These are phyloP conservation scores for Ruellia speciosa DNA, from an alignment of 305 asterid species.

Conservation along the genomic window DNA sequence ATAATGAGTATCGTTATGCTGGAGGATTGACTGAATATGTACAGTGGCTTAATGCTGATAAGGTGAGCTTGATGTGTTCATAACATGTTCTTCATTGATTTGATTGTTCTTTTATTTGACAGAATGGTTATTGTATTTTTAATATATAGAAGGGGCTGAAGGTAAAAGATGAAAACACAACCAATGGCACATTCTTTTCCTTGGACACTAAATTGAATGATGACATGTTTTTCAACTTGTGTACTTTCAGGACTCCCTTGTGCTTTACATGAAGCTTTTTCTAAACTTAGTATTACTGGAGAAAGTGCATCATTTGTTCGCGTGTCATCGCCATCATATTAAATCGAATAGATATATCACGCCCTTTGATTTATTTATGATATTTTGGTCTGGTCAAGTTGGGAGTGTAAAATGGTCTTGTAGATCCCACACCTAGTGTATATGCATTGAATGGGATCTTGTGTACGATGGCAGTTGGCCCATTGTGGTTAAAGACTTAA, in stretches of 20 bases:
- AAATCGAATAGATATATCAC: too few species aligned
- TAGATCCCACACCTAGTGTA: too few species aligned
- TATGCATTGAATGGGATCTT: too few species aligned
- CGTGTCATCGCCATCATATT: too few species aligned
- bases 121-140: neutral
- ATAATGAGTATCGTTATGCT: constrained; percentile 71
- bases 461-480: too few species aligned
- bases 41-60: constrained; percentile 82
- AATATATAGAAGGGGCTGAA: neutral
- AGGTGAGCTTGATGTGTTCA: constrained; percentile 42
- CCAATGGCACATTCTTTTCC: neutral
- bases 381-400: neutral
- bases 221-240: neutral
- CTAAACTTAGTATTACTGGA: neutral
- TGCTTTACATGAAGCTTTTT: neutral
- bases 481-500: too few species aligned
- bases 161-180: neutral
- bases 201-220: neutral
- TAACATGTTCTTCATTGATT: neutral
- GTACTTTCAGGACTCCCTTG: neutral
- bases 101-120: too few species aligned
- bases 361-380: neutral
- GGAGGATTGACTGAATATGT: constrained; percentile 93
- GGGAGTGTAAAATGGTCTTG: too few species aligned
- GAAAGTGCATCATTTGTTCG: neutral